Percentiles rank a stretch among this genome's conserved stretches.
Conservation (phyloP, 148 eudicot genomes). For the Fagopyrum tataricum region DNA sequence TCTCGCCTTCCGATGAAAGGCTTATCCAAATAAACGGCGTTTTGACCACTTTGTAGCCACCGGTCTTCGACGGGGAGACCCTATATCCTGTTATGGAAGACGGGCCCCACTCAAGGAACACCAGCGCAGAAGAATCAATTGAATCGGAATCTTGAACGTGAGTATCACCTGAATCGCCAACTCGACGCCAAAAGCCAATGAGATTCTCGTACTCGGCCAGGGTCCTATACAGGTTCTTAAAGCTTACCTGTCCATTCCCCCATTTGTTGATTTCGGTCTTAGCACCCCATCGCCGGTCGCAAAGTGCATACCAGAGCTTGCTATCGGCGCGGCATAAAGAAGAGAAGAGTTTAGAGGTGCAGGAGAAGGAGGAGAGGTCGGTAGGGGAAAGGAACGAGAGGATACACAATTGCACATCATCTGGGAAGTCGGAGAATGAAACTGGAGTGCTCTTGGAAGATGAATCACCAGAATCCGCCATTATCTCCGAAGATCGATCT, state of each 20-base stretch:
- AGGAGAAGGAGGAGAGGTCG: slow-evolving; percentile 56
- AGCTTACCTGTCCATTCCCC: slow-evolving; percentile 42
- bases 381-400: slow-evolving; percentile 66
- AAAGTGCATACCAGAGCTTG: slow-evolving; percentile 73
- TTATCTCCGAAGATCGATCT: slow-evolving; percentile 1
- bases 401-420: slow-evolving; percentile 79
- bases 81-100: slow-evolving; percentile 56
- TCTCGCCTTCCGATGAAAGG: slow-evolving; percentile 36
- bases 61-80: slow-evolving; percentile 40
- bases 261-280: slow-evolving; percentile 55
- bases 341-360: slow-evolving; percentile 55
- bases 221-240: slow-evolving; percentile 38
- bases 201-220: slow-evolving; percentile 49
- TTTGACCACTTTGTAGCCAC: slow-evolving; percentile 43
- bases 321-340: slow-evolving; percentile 40
- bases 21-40: slow-evolving; percentile 63
- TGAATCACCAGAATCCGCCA: slow-evolving; percentile 25
- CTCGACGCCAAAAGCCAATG: slow-evolving; percentile 81
- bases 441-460: background rate
- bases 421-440: slow-evolving; percentile 74
- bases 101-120: slow-evolving; percentile 81
- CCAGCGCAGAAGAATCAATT: slow-evolving; percentile 23
- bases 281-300: slow-evolving; percentile 70
- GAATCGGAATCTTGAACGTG: background rate
- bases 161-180: slow-evolving; percentile 22